Evolutionary conservation across 148 eudicot genomes (phyloP).

Genomic region (Suaeda aralocaspica): DNA sequence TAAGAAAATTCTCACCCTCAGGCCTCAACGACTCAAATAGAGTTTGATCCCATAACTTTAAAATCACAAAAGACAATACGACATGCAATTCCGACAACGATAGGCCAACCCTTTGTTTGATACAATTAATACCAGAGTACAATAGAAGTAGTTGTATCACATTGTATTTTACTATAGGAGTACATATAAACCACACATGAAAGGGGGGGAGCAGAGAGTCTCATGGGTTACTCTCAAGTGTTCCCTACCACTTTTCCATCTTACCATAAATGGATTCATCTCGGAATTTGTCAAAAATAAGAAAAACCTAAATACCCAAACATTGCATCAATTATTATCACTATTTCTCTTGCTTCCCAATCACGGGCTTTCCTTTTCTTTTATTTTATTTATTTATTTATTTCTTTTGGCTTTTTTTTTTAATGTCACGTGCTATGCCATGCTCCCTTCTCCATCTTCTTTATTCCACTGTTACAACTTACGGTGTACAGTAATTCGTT

Average conservation of each 20-base stretch:
- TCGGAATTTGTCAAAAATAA: conserved; percentile 7
- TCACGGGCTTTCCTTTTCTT: conserved; percentile 3
- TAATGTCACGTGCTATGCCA: not conserved
- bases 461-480: too few species aligned
- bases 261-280: conserved; percentile 16
- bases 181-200: too few species aligned
- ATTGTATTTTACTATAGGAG: too few species aligned
- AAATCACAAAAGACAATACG: too few species aligned
- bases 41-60: too few species aligned
- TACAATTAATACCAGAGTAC: too few species aligned
- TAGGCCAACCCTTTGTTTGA: too few species aligned
- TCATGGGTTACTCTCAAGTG: conserved; percentile 1
- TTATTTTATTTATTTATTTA: not conserved
- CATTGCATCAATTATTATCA: not conserved
- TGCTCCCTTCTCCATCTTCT: not conserved
- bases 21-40: too few species aligned
- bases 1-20: too few species aligned
- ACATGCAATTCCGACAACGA: too few species aligned
- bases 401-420: not conserved
- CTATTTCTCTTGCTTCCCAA: not conserved
- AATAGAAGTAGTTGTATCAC: too few species aligned
- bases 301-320: not conserved
- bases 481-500: too few species aligned
- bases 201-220: not conserved
- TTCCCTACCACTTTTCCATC: conserved; percentile 13